Conservation (phyloP, 805 yeast genomes). For the Ogataea dorogensis region DNA sequence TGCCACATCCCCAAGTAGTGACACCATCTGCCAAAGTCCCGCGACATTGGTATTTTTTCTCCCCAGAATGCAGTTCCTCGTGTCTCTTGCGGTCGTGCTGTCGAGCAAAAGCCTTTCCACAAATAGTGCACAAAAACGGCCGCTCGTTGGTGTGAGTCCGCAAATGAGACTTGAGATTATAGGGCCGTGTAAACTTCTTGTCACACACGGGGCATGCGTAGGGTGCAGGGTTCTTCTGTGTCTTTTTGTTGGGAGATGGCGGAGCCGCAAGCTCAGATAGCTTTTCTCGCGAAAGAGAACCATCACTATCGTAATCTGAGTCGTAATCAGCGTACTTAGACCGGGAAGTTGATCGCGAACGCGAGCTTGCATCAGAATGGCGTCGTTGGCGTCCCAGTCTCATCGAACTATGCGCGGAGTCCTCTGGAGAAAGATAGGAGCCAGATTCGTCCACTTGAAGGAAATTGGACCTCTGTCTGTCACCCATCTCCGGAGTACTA, state of each 20-base stretch:
- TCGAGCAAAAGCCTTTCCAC: constrained; percentile 81
- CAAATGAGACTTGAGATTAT: constrained; percentile 86
- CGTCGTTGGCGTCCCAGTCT: constrained; percentile 41
- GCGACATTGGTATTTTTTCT: constrained; percentile 69
- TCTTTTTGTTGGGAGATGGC: constrained; percentile 43
- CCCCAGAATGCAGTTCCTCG: constrained; percentile 73
- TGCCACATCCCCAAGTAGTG: constrained; percentile 74
- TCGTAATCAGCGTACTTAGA: constrained; percentile 26
- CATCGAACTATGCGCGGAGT: constrained; percentile 31
- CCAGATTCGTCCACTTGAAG: constrained; percentile 9
- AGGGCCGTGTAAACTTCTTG: constrained; percentile 86
- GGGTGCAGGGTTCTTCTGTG: constrained; percentile 69
- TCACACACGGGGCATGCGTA: constrained; percentile 83
- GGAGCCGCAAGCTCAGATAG: constrained; percentile 67
- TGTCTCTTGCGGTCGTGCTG: constrained; percentile 77
- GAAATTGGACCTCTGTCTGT: constrained; percentile 1
- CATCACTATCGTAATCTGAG: constrained; percentile 32
- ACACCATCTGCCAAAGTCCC: constrained; percentile 59
- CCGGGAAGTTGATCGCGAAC: constrained; percentile 30
- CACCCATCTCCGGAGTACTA: constrained; percentile 8
- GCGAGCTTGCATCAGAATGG: constrained; percentile 30
- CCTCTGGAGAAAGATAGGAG: constrained; percentile 30
- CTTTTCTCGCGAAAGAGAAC: constrained; percentile 47
- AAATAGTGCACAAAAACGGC: constrained; percentile 68
- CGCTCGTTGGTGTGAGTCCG: constrained; percentile 87